Conservation (phyloP, 345 rosid genomes). For the Euphorbia tirucalli region DNA sequence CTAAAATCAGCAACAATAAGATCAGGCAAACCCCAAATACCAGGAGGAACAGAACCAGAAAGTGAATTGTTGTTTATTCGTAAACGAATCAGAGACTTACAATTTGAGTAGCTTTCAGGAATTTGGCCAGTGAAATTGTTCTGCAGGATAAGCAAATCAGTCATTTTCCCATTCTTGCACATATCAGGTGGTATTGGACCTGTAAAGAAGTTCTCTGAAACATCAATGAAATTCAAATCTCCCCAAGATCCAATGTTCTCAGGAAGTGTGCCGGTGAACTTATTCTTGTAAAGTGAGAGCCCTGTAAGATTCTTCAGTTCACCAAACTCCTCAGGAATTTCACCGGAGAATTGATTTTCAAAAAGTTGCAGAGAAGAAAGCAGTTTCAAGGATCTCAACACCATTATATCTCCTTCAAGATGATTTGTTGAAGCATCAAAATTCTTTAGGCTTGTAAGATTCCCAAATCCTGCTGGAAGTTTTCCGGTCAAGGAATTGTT, state of each 20-base stretch:
- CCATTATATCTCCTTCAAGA: constrained; percentile 65
- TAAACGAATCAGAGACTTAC: constrained; percentile 54
- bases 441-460: constrained; percentile 44
- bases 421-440: constrained; percentile 64
- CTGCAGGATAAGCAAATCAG: constrained; percentile 54
- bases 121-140: constrained; percentile 63
- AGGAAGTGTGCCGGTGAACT: constrained; percentile 68
- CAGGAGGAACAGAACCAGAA: constrained; percentile 54
- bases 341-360: constrained; percentile 61
- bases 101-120: constrained; percentile 54
- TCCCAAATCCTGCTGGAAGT: constrained; percentile 58
- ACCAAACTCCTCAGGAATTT: constrained; percentile 65
- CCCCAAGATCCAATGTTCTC: constrained; percentile 62
- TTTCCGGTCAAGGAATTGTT: constrained; percentile 56
- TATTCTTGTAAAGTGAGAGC: constrained; percentile 61
- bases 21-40: constrained; percentile 77
- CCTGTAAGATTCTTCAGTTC: constrained; percentile 50
- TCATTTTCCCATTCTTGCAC: constrained; percentile 68
- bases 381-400: constrained; percentile 42
- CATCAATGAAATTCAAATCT: constrained; percentile 49
- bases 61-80: constrained; percentile 66
- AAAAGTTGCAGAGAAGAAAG: constrained; percentile 57
- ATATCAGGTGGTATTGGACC: constrained; percentile 78
- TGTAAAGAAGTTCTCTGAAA: constrained; percentile 68
- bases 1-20: constrained; percentile 55